Base-by-base conservation (phyloP, 305 asterid species). In the Fraxinus velutina region DNA sequence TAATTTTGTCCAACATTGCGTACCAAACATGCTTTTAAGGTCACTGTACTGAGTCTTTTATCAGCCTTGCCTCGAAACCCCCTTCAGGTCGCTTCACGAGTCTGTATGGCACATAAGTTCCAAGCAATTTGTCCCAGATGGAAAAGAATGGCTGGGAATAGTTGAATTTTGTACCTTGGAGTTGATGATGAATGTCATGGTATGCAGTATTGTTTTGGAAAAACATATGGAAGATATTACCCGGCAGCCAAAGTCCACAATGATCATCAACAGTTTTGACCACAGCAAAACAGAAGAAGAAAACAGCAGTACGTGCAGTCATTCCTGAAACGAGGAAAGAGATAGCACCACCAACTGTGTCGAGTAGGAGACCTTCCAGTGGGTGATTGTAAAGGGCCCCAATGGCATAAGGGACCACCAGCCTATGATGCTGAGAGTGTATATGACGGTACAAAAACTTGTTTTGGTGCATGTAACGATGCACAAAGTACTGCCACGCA, bases 401-500 rank as follows among this genome's bases (percentile, higher is more conserved):
- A 30, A 91, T 88, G 64, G 97, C 97, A 4, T 90, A 93, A 12
- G 98, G 96, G 29, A 91, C 96, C 2, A 93, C 93, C 85, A 94
- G 73, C 74, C 87, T 86, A 73, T 94, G 98, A 83, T 94, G 97
- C 83, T 92, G 96, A 50, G 98, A 93, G 86, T 94, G 97, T 88
- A 94, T 85, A 39, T 92, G 97, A 39, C 85, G 87, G 88, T 94
- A 94, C 77, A 94, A 80, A 30, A 90, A 93, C 88, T 89, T 91
- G 92, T 94, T 94, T 82, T 91, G 97, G 89, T 94, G 97, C 98
- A 94, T 94, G 89, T 94, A 93, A 2, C 97, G 93, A 82, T 94
- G 98, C 92, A 93, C 96, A 88, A 94, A 94, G 89, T 94, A 94
- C 88, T 94, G 98, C 97, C 97, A 94, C 5, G 97, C 91, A 75